These are phyloP conservation scores for Macadamia tetraphylla DNA, from an alignment of 164 flowering plant species.

Conservation along the genomic window DNA sequence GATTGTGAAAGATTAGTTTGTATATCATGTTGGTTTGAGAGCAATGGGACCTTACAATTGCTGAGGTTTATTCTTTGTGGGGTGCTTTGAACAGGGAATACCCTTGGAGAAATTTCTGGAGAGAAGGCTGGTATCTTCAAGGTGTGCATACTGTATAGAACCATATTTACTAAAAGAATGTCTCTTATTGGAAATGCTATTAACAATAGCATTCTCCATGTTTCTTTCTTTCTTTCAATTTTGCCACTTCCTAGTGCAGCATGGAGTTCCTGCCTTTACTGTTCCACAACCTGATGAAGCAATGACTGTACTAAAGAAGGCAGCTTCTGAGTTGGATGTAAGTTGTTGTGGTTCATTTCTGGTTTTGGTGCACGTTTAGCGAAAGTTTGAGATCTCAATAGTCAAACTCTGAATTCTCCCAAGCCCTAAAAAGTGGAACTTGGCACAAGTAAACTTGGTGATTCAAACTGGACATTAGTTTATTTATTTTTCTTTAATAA, in stretches of 20 bases:
- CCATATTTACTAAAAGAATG: background rate
- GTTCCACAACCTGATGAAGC: constrained; percentile 97
- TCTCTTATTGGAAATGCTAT: background rate
- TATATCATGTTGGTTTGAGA: background rate
- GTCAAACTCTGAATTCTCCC: too few relatives aligned
- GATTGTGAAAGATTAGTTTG: background rate
- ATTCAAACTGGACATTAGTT: too few relatives aligned
- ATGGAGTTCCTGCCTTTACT: constrained; percentile 87
- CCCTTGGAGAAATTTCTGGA: constrained; percentile 91
- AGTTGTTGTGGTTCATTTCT: constrained; percentile 19
- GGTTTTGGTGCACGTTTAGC: too few relatives aligned
- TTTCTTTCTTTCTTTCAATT: background rate
- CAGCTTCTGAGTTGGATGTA: constrained; percentile 70
- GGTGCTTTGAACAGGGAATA: constrained; percentile 53
- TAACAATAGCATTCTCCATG: background rate
- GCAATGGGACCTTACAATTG: background rate
- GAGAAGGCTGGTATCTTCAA: constrained; percentile 98
- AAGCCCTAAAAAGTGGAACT: too few relatives aligned
- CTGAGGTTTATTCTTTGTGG: constrained; percentile 2
- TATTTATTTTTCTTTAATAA: too few relatives aligned
- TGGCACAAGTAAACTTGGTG: too few relatives aligned
- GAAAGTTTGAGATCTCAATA: too few relatives aligned
- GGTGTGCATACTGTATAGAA: constrained; percentile 33
- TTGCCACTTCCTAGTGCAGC: constrained; percentile 29
- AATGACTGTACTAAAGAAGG: constrained; percentile 71